Base-by-base conservation (phyloP, 176 grass and related monocot species). In the Pontederia crassipes region DNA sequence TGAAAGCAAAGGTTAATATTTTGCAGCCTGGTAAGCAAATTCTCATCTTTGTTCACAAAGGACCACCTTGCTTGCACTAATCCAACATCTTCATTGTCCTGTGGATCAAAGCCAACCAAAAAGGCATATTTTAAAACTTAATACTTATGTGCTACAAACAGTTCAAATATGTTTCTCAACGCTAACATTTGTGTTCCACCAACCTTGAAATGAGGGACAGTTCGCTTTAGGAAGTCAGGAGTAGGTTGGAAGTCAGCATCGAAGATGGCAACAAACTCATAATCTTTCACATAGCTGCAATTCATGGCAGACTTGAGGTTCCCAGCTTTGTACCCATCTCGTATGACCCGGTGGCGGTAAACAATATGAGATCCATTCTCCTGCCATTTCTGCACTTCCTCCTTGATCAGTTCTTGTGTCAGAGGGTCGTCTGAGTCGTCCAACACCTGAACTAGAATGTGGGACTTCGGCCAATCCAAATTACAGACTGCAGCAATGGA, bases 1-100 rank as follows among this genome's bases (percentile, higher is more conserved):
- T 98, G 94, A 74, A 98, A 98, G 77, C 88, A 98, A 2, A 98
- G 80, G 55, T 98, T 98, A 24, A 98, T 93, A 70, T 98, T 89
- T 18, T 98, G 94, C 65, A 98, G 72, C 13, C 94, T 66, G 11
- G 94, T 98, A 9, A 98, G 61, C 3, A 98, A 75, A 61, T 98
- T 98, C 45, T 98, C 94, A 69, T 89, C 94, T 77, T 74, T 86
- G 73, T 98, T 98, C 32, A 98, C 94, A 66, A 98, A 98, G 1
- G 94, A 92, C 94, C 94, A 98, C 58, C 94, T 92, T 0, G 85
- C 94, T 79, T 99, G 94, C 40, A 99, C 94, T 18, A 99, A 69
- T 45, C 94, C 94, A 63, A 99, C 49, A 65, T 93, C 94, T 57
- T 86, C 79, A 12, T 93, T 89, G 54, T 78, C 79, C 94, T 99